These are phyloP conservation scores for Fusarium chlamydosporum DNA, from an alignment of 2,329 filamentous ascomycete species.

Conservation along the genomic window DNA sequence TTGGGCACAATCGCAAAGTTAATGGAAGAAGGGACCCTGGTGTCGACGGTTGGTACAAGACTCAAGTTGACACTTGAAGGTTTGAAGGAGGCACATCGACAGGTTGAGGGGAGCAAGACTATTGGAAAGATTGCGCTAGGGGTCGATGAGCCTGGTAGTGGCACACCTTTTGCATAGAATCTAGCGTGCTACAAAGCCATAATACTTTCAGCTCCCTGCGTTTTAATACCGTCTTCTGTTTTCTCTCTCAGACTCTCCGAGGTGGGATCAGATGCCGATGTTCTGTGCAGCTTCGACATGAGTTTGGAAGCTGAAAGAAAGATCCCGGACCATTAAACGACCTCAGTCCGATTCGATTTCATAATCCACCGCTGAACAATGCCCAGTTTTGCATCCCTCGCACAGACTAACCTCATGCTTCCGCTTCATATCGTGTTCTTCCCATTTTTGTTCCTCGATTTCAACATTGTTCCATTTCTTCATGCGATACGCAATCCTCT, in stretches of 20 bases:
- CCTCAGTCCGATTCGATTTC: background rate
- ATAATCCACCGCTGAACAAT: constrained; percentile 40
- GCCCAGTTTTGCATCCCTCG: constrained; percentile 56
- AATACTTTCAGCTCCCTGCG: too few relatives aligned
- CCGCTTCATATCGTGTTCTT: rapidly evolving
- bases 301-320: background rate
- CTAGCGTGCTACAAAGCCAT: background rate
- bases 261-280: too few relatives aligned
- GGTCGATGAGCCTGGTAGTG: background rate
- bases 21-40: background rate
- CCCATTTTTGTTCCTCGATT: constrained; percentile 27
- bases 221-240: too few relatives aligned
- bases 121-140: constrained; percentile 2
- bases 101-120: background rate
- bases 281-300: too few relatives aligned
- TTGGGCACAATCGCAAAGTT: background rate
- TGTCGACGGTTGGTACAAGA: background rate
- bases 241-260: too few relatives aligned
- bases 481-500: constrained; percentile 56
- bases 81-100: background rate
- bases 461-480: constrained; percentile 55
- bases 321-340: background rate
- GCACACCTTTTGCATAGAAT: background rate
- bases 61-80: background rate
- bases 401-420: constrained; percentile 52